These are phyloP conservation scores for Trichosporon asahii DNA, from an alignment of 1,284 basidiomycete species.

Conservation along the genomic window DNA sequence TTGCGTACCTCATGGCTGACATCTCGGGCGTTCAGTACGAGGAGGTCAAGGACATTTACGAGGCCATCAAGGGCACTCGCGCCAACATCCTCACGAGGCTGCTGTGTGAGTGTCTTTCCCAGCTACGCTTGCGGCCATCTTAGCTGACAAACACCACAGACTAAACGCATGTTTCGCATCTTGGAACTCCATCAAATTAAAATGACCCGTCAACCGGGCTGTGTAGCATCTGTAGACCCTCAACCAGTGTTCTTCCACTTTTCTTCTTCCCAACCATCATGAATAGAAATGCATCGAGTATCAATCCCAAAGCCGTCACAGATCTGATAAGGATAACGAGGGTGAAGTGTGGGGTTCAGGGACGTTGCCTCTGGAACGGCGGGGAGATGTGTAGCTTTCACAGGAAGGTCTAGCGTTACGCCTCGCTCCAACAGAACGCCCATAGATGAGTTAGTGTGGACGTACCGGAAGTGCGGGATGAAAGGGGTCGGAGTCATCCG, in stretches of 20 bases:
- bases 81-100: conserved; percentile 85
- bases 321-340: background rate
- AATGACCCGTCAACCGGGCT: conserved; percentile 9
- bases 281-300: conserved; percentile 10
- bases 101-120: conserved; percentile 56
- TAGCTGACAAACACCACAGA: conserved; percentile 4
- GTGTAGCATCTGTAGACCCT: conserved; percentile 9
- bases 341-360: background rate
- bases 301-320: too few species aligned
- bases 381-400: background rate
- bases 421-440: background rate
- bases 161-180: background rate
- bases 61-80: conserved; percentile 73
- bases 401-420: background rate
- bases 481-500: background rate
- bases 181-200: background rate
- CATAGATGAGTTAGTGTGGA: background rate
- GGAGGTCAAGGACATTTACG: conserved; percentile 78
- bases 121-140: too few species aligned
- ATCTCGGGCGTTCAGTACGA: conserved; percentile 82
- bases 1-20: conserved; percentile 84
- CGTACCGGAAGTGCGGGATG: background rate
- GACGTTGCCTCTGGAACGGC: background rate
- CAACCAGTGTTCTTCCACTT: conserved; percentile 8
- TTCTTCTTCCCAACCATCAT: background rate